phyloP scores from a whole-genome alignment of 306 rosid species.

The Prunus mira region DNA sequence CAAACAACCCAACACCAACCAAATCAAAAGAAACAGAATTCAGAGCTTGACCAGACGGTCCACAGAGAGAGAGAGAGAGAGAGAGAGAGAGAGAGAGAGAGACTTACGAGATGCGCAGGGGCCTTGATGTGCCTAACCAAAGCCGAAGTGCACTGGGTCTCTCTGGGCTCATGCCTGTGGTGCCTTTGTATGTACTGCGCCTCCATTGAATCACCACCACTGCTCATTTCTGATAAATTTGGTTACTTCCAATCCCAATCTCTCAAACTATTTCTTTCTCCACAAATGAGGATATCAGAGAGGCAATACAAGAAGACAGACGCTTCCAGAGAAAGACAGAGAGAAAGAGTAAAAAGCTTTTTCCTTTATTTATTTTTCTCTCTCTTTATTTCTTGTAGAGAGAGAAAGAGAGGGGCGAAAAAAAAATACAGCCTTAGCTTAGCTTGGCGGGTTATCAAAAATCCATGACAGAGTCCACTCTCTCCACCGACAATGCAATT shows the following conservation, averaged over 20 bases:
- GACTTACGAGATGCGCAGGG: constrained; percentile 77
- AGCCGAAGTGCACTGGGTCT: constrained; percentile 87
- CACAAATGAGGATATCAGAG: not conserved
- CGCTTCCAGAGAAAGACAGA: constrained; percentile 8
- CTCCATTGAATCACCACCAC: constrained; percentile 52
- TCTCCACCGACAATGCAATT: constrained; percentile 55
- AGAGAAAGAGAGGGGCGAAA: constrained; percentile 28
- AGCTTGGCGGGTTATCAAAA: constrained; percentile 46
- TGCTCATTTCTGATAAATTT: constrained; percentile 40
- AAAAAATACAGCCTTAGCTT: constrained; percentile 9
- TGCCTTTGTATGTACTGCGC: constrained; percentile 78
- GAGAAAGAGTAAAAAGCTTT: not conserved
- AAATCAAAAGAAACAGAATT: not conserved
- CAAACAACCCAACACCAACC: constrained; percentile 4
- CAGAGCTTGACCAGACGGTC: not conserved
- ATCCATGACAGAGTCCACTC: constrained; percentile 7
- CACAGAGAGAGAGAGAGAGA: not conserved
- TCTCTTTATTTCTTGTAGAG: not conserved
- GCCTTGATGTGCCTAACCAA: constrained; percentile 83
- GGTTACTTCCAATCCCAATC: not conserved
- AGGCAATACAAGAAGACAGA: constrained; percentile 16
- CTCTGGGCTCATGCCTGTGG: constrained; percentile 72
- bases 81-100: not conserved
- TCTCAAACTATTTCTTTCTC: not conserved
- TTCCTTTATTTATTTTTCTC: not conserved